Conservation (phyloP, 2,329 filamentous ascomycete species). For the Fusarium sp. region DNA sequence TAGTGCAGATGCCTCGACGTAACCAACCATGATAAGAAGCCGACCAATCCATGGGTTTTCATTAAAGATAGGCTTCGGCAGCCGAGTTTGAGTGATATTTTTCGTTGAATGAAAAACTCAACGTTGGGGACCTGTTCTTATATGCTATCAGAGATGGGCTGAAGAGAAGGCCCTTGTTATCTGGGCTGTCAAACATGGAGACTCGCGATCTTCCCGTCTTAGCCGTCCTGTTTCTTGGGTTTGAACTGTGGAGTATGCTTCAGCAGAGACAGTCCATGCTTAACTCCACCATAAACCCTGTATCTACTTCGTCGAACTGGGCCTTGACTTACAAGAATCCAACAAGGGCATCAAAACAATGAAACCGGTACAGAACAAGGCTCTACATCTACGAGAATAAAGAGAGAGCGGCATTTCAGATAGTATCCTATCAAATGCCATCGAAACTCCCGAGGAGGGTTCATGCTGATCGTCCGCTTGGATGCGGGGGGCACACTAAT, state of each 20-base stretch:
- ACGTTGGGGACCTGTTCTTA: background rate
- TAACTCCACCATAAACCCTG: background rate
- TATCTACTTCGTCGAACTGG: too few relatives aligned
- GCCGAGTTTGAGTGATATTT: constrained; percentile 4
- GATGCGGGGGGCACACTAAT: constrained; percentile 11
- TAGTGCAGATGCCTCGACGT: constrained; percentile 4
- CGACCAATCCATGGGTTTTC: background rate
- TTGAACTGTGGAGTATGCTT: background rate
- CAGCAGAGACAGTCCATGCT: background rate
- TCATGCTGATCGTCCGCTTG: background rate
- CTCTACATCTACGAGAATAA: too few relatives aligned
- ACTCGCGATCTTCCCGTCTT: background rate
- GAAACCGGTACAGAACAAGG: background rate
- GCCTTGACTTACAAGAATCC: background rate
- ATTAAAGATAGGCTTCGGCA: constrained; percentile 19
- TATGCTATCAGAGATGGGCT: background rate
- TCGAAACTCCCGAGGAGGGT: background rate
- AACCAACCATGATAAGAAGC: constrained; percentile 29
- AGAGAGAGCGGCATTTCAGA: background rate
- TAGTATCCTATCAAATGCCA: background rate
- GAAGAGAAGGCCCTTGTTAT: background rate
- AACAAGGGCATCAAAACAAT: fast-evolving
- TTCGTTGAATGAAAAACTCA: background rate
- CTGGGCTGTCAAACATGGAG: background rate
- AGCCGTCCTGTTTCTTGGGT: background rate